Evolutionary conservation across 75 land plant species (phyloP).

Genomic region (Pseudotsuga menziesii): DNA sequence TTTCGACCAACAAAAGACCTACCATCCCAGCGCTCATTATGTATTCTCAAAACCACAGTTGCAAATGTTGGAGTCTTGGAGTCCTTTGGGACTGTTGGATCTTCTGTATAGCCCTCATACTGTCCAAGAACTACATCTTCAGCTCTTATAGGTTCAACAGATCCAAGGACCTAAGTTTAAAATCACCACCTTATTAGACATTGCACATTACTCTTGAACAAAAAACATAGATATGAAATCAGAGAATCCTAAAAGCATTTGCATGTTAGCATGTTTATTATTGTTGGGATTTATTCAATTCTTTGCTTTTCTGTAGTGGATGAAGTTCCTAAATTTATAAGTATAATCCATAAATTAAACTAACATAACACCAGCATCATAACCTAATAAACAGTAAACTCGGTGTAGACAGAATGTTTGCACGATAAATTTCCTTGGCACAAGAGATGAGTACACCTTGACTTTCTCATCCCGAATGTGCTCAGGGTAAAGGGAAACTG

Average conservation of each 20-base stretch:
- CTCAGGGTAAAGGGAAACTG: slow-evolving; percentile 90
- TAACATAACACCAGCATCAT: not conserved
- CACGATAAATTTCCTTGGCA: not conserved
- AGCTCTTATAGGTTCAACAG: slow-evolving; percentile 72
- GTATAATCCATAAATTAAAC: not conserved
- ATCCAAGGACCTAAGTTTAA: slow-evolving; percentile 71
- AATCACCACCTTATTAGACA: not conserved
- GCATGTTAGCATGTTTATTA: not conserved
- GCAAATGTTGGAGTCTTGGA: slow-evolving; percentile 97
- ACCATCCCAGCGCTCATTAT: slow-evolving; percentile 99
- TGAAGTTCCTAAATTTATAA: not conserved
- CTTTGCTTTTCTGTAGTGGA: not conserved
- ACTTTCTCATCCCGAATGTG: slow-evolving; percentile 98
- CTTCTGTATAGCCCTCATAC: slow-evolving; percentile 90
- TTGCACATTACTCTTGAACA: not conserved
- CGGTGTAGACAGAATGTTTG: not conserved
- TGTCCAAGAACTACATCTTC: slow-evolving; percentile 97
- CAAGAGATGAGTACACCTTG: slow-evolving; percentile 44
- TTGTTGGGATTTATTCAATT: not conserved
- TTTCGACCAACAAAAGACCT: not conserved
- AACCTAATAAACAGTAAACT: not conserved
- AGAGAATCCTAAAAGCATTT: not conserved
- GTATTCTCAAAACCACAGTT: slow-evolving; percentile 65
- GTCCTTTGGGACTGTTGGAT: slow-evolving; percentile 77
- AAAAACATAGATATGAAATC: not conserved